phyloP scores from a whole-genome alignment of 768 basidiomycete species.

The Termitomyces bulborhizus region DNA sequence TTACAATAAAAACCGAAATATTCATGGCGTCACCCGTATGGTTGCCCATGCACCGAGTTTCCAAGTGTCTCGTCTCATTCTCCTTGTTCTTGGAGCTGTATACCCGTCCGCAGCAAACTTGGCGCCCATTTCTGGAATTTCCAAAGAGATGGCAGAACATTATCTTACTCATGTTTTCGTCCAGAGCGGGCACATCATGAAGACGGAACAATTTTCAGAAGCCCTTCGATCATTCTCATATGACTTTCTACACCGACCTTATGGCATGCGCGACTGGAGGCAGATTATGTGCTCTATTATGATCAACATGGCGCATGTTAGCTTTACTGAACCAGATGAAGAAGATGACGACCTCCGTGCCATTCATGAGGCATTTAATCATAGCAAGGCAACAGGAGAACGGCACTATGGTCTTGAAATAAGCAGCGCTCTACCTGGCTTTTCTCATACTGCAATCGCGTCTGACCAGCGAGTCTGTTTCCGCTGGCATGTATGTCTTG shows the following conservation, averaged over 20 bases:
- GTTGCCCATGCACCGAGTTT: neutral
- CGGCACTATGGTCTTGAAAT: neutral
- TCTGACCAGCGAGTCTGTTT: conserved; percentile 1
- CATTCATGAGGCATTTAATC: neutral
- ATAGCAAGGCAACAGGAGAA: neutral
- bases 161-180: neutral
- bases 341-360: neutral
- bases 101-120: neutral
- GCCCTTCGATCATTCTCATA: neutral
- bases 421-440: neutral
- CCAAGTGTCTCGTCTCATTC: neutral
- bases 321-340: neutral
- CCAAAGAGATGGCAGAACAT: neutral
- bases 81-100: neutral
- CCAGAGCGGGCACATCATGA: neutral
- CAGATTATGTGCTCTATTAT: neutral
- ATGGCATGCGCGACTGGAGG: neutral
- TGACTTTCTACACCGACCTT: neutral
- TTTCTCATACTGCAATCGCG: neutral
- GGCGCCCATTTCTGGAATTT: neutral
- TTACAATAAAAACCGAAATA: neutral
- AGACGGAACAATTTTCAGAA: neutral
- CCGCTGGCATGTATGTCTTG: neutral
- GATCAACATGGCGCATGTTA: neutral
- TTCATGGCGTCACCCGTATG: neutral